Base-by-base conservation (phyloP, 2,329 filamentous ascomycete species). In the Fusarium tanahbumbuense region DNA sequence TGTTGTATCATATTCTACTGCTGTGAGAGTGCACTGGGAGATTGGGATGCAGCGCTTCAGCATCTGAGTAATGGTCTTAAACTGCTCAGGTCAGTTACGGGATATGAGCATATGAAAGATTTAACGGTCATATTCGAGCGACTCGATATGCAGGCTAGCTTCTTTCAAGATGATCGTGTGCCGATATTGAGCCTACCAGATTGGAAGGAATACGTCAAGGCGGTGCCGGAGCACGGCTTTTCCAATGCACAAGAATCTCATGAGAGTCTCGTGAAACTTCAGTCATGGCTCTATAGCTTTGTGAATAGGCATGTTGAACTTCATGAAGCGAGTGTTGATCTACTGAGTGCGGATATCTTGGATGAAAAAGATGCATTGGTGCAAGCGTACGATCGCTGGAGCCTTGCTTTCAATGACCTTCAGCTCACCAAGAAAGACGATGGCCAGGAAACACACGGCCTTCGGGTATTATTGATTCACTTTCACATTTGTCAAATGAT, bases 121-220 rank as follows among this genome's bases (percentile, higher is more conserved):
- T 3, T 72, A 2, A 52, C 28, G 2, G 20, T 46, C 4, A 15
- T 70, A 0, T 40, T 72, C 9, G 65, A 59, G 5, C 49, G 66
- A 5, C 56, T 72, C 1, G 69, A 72, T 12, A 52, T 72, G 44
- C 65, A 72, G 41, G 69, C 69, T 7, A 67, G 57, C 16, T 61
- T 72, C 40, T 72, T 72, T 11, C 49, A 72, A 18, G 70, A 72
- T 15, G 62, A 64, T 12, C 59, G 70, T 3, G 20, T 45, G 4
- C 68, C 70, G 1, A 23, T 67, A 4, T 28, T 72, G 18, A 54
- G 25, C 4, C 28, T 67, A 4, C 12, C 50, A 12, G 22, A 50
- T 12, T 37, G 23, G 15, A 46, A 27, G 15, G 34, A 37, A 18
- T 2, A 13, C 12, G 9, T n/a, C 2, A 28, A 30, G 5, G 4